phyloP scores from a whole-genome alignment of 192 early-diverging fungal genomes.

The Funneliformis geosporum region DNA sequence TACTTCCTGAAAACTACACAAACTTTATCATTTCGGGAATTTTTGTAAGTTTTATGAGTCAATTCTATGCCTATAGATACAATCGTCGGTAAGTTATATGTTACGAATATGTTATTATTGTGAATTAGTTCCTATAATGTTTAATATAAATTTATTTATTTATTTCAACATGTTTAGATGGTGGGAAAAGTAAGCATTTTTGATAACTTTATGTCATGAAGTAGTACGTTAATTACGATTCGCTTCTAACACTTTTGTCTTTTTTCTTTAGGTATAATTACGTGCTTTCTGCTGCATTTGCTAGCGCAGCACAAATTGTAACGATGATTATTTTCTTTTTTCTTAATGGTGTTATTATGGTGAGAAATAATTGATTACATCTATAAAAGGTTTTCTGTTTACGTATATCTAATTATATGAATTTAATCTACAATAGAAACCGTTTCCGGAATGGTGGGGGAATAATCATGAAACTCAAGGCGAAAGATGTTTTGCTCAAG shows the following conservation, averaged over 20 bases:
- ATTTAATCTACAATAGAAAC: neutral
- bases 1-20: neutral
- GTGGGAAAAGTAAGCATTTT: neutral
- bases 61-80: slow-evolving; percentile 18
- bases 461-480: slow-evolving; percentile 5
- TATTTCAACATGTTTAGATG: neutral
- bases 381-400: neutral
- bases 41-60: neutral
- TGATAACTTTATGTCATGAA: neutral
- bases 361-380: neutral
- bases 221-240: neutral
- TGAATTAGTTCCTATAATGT: neutral
- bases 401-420: neutral
- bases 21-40: slow-evolving; percentile 16
- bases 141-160: neutral
- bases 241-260: neutral
- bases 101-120: neutral
- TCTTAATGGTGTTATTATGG: slow-evolving; percentile 51
- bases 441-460: slow-evolving; percentile 24
- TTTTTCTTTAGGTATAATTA: slow-evolving; percentile 57
- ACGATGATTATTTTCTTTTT: slow-evolving; percentile 49
- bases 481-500: slow-evolving; percentile 16
- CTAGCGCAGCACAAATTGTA: slow-evolving; percentile 54
- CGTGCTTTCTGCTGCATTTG: slow-evolving; percentile 64
- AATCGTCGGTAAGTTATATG: neutral